These are phyloP conservation scores for Linaria vulgaris DNA, from an alignment of 257 asterid genomes.

Conservation along the genomic window DNA sequence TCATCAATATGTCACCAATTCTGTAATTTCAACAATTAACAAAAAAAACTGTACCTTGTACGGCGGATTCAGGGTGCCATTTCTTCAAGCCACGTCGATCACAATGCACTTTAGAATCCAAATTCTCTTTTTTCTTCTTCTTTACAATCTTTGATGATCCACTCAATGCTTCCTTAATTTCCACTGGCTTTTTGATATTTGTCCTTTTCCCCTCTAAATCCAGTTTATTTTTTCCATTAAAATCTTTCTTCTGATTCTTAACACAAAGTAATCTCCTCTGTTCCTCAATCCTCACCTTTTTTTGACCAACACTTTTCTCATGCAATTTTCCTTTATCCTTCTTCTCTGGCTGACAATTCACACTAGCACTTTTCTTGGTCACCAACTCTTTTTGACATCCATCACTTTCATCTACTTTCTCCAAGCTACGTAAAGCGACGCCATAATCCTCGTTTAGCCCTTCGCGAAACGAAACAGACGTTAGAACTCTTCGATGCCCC, in stretches of 20 bases:
- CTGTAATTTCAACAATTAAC: not conserved
- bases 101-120: conserved; percentile 21
- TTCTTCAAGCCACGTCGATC: conserved; percentile 13
- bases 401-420: conserved; percentile 10
- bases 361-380: conserved; percentile 1
- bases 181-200: conserved; percentile 11
- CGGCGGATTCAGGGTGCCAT: conserved; percentile 22
- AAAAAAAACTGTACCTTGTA: conserved; percentile 26
- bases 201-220: conserved; percentile 35
- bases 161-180: conserved; percentile 20
- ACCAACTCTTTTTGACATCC: conserved; percentile 5
- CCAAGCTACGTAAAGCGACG: conserved; percentile 12
- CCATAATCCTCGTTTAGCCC: conserved; percentile 13
- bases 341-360: conserved; percentile 8
- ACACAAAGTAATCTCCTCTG: conserved; percentile 17
- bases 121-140: conserved; percentile 21
- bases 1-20: no score
- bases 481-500: conserved; percentile 48
- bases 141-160: conserved; percentile 24
- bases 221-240: conserved; percentile 19
- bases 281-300: conserved; percentile 15
- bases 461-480: conserved; percentile 51
- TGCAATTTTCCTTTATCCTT: conserved; percentile 12
- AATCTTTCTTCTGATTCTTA: conserved; percentile 24
- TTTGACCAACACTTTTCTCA: conserved; percentile 13